Conservation (phyloP, 2,329 filamentous ascomycete species). For the Beauveria brongniartii region DNA sequence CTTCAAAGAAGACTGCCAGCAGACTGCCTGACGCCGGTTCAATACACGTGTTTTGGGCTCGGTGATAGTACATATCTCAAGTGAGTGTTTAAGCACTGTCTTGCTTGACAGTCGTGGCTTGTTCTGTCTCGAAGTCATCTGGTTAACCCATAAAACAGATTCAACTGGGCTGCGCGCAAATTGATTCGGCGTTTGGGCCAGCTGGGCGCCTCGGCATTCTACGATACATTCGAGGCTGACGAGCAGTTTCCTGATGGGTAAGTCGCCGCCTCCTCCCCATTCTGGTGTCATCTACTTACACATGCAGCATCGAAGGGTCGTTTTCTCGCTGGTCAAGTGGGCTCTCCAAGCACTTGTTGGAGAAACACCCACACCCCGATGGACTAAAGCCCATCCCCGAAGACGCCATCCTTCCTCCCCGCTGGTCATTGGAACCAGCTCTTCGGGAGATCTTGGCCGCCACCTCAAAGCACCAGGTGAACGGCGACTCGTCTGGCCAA, state of each 20-base stretch:
- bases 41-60: conserved; percentile 80
- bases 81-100: conserved; percentile 36
- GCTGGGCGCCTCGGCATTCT: conserved; percentile 70
- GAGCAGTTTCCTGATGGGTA: conserved; percentile 91
- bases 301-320: conserved; percentile 64
- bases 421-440: conserved; percentile 39
- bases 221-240: conserved; percentile 77
- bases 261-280: conserved; percentile 21
- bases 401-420: conserved; percentile 65
- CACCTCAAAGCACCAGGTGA: neutral
- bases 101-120: too few relatives aligned
- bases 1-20: conserved; percentile 69
- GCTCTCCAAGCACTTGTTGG: conserved; percentile 58
- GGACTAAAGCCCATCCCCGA: conserved; percentile 63
- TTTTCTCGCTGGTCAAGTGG: conserved; percentile 70
- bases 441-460: conserved; percentile 9
- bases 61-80: conserved; percentile 93
- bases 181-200: conserved; percentile 76
- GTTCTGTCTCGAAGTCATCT: neutral
- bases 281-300: neutral
- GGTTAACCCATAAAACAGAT: conserved; percentile 41
- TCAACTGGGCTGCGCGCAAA: conserved; percentile 89
- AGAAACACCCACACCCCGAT: conserved; percentile 60
- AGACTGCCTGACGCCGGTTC: conserved; percentile 58
- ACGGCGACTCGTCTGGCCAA: conserved; percentile 7